Percentiles rank a stretch among this genome's conserved stretches.
Evolutionary conservation across 345 rosid genomes (phyloP).

Genomic region (Lenwebbia sp.): DNA sequence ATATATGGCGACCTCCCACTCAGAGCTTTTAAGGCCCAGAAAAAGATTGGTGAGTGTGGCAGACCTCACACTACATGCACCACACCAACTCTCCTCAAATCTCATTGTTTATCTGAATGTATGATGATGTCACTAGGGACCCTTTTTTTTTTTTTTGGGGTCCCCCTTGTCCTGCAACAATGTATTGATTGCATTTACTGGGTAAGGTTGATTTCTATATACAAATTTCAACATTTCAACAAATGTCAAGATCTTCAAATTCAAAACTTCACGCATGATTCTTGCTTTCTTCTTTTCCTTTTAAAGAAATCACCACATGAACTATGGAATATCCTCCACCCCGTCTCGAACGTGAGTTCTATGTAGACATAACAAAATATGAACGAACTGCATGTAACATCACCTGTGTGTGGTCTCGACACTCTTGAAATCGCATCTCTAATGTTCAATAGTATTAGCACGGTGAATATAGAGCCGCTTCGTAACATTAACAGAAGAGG

Average conservation of each 20-base stretch:
- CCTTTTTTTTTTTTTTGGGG: neutral
- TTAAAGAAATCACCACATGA: neutral
- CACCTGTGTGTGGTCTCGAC: fast-evolving
- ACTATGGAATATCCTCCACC: neutral
- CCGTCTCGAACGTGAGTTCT: neutral
- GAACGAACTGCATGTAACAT: neutral
- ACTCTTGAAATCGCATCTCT: neutral
- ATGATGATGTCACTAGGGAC: neutral
- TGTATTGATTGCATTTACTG: neutral
- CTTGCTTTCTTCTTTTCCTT: neutral
- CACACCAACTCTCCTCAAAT: neutral
- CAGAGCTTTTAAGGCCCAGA: neutral
- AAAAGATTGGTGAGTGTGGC: neutral
- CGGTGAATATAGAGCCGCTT: neutral
- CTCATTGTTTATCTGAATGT: neutral
- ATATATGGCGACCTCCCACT: neutral
- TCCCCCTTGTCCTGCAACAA: neutral
- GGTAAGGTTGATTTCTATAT: neutral
- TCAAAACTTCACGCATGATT: neutral
- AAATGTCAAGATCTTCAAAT: neutral
- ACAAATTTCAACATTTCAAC: neutral
- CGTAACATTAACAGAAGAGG: neutral
- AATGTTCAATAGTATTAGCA: neutral
- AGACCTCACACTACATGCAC: neutral
- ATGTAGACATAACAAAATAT: neutral